Base-by-base conservation (phyloP, 2,329 filamentous ascomycete genomes). In the Chrysosporium queenslandicum region DNA sequence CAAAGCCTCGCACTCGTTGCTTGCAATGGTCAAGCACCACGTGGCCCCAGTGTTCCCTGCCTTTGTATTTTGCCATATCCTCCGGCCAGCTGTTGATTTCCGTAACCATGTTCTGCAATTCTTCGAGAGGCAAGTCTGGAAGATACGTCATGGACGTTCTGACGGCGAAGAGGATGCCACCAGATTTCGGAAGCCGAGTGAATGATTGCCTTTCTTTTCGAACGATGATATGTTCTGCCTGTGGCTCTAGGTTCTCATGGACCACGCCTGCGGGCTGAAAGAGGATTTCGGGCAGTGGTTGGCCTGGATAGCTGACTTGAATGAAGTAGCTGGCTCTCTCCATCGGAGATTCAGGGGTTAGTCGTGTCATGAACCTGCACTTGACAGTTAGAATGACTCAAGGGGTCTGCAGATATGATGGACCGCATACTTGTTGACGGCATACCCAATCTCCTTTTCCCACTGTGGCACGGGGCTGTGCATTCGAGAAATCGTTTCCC, bases 131-230 rank as follows among this genome's bases (percentile, higher is more conserved):
- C 4, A 75, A 60, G 46, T 73, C 67, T 3, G 67, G 63, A 4
- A 76, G 57, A 0, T 64, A 64, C 2, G 69, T 67, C 45, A 77
- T 61, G 7, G 68, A 69, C 0, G 75, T 77, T 55, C 73, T 71
- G 7, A 77, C 74, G 0, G 72, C 72, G 56, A 78, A 76, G 3
- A 78, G 63, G 1, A 78, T 68, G 0, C 74, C 69, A 0, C 66
- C 66, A 0, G 68, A 71, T 1, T 65, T 65, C 1, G 71, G 71
- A 6, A 79, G 58, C 0, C 71, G 63, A 4, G 67, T 69, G 56
- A 78, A 78, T 0, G 71, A 75, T 55, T 78, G 75, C 14, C 71
- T 63, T 58, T 78, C 75, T 18, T 71, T 68, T 3, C 76, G 70
- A 37, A 78, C 65, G 46, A 74, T 62, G 18, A 78, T 68, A 25